Conservation (phyloP, 2,329 filamentous ascomycete species). For the Plectosphaerella plurivora region DNA sequence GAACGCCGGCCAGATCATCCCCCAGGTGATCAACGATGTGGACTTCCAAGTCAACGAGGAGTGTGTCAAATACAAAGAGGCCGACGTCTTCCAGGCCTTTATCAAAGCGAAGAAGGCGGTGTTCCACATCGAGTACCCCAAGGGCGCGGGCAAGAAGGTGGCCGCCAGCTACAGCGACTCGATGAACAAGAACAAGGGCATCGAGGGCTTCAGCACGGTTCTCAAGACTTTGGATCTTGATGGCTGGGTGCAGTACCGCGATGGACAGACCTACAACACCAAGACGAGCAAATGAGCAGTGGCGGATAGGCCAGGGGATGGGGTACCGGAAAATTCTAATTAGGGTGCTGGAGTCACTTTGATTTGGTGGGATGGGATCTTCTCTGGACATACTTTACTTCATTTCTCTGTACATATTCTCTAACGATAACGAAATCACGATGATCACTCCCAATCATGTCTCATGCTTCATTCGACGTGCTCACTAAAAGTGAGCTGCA, state of each 20-base stretch:
- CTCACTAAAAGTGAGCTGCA: no score
- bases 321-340: no score
- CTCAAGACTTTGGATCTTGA: conserved; percentile 63
- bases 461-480: no score
- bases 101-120: conserved; percentile 60
- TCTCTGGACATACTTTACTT: no score
- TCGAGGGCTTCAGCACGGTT: conserved; percentile 55
- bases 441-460: no score
- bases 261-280: conserved; percentile 14
- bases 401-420: no score
- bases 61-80: conserved; percentile 58
- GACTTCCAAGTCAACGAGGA: conserved; percentile 69
- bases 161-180: conserved; percentile 22
- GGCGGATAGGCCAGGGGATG: no score
- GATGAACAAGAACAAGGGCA: conserved; percentile 40
- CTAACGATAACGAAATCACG: no score
- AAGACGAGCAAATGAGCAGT: not conserved
- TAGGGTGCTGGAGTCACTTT: no score
- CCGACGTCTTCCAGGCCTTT: conserved; percentile 52
- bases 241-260: conserved; percentile 57
- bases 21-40: conserved; percentile 39
- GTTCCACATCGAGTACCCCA: conserved; percentile 69
- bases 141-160: conserved; percentile 34
- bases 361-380: no score
- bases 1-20: conserved; percentile 60